These are phyloP conservation scores for Arthrinium phaeospermum DNA, from an alignment of 2,329 filamentous ascomycete species.

Conservation along the genomic window DNA sequence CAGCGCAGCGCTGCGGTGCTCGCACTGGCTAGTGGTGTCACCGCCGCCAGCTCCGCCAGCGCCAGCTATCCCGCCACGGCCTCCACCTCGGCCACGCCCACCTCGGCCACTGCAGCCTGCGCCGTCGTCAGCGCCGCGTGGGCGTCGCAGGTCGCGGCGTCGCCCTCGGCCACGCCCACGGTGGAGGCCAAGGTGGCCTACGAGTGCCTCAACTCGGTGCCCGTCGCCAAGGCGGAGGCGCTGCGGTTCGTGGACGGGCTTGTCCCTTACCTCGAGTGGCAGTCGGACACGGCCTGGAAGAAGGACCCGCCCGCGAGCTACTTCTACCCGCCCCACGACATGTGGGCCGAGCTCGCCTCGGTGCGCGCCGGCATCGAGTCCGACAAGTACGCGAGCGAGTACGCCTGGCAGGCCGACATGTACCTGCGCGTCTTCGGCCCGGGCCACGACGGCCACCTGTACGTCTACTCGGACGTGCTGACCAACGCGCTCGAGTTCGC, in stretches of 20 bases:
- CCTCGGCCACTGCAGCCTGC: slow-evolving; percentile 28
- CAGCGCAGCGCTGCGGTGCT: slow-evolving; percentile 3
- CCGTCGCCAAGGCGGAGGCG: slow-evolving; percentile 45
- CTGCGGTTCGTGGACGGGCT: slow-evolving; percentile 46
- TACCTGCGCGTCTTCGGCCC: slow-evolving; percentile 45
- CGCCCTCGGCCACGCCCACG: slow-evolving; percentile 35
- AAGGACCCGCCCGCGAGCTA: slow-evolving; percentile 45
- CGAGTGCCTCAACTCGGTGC: slow-evolving; percentile 48
- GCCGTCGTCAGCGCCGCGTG: slow-evolving; percentile 38
- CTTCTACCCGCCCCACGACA: slow-evolving; percentile 45
- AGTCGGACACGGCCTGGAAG: slow-evolving; percentile 45
- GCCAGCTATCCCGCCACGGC: slow-evolving; percentile 1
- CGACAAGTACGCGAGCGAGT: slow-evolving; percentile 45
- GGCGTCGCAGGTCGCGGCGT: slow-evolving; percentile 35
- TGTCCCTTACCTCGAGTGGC: slow-evolving; percentile 49
- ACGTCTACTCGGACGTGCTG: slow-evolving; percentile 47
- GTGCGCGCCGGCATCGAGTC: slow-evolving; percentile 40
- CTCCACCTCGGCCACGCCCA: slow-evolving; percentile 22
- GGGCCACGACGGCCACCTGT: slow-evolving; percentile 49
- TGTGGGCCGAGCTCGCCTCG: slow-evolving; percentile 42
- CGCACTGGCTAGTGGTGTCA: not conserved
- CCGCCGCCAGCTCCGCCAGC: not conserved
- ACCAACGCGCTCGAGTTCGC: slow-evolving; percentile 44
- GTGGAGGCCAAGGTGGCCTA: slow-evolving; percentile 46
- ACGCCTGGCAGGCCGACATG: slow-evolving; percentile 47